Conservation (phyloP, 192 early-diverging fungal genomes). For the Backusella tarrabulga region DNA sequence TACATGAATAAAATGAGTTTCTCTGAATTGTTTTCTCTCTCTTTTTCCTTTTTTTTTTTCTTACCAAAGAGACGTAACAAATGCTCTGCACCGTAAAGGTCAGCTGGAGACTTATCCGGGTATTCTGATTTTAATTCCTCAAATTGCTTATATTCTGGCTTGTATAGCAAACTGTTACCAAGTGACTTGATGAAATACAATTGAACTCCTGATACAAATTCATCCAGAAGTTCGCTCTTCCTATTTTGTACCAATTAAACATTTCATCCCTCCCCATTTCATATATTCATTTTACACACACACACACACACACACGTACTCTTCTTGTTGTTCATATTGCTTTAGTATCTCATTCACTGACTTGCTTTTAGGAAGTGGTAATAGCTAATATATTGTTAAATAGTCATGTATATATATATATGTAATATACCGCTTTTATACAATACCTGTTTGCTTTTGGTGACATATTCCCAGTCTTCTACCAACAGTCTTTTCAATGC, state of each 20-base stretch:
- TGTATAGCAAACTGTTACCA: slow-evolving; percentile 87
- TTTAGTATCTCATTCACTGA: slow-evolving; percentile 78
- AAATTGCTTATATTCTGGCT: slow-evolving; percentile 94
- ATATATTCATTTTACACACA: background rate
- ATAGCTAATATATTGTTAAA: slow-evolving; percentile 49
- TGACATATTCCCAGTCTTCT: slow-evolving; percentile 97
- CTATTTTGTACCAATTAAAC: slow-evolving; percentile 5
- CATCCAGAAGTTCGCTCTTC: slow-evolving; percentile 74
- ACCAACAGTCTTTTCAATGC: slow-evolving; percentile 80
- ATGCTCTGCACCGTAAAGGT: slow-evolving; percentile 96
- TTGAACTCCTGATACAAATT: slow-evolving; percentile 85
- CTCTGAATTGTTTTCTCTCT: background rate
- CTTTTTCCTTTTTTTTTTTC: background rate
- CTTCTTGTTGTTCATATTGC: slow-evolving; percentile 45
- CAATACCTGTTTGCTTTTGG: slow-evolving; percentile 84
- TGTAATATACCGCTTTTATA: background rate
- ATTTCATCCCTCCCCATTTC: too few species aligned
- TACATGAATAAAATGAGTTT: slow-evolving; percentile 14
- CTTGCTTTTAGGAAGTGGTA: slow-evolving; percentile 77
- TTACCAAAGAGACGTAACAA: slow-evolving; percentile 91
- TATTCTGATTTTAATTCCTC: slow-evolving; percentile 67
- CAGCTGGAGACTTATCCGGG: slow-evolving; percentile 70
- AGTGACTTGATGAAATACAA: slow-evolving; percentile 92
- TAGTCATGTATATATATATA: background rate
- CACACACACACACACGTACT: background rate